Evolutionary conservation across 805 yeast genomes (phyloP), one percentile per base, ranked within the genome.

Genomic region (Saccharomycopsis fodiens): DNA sequence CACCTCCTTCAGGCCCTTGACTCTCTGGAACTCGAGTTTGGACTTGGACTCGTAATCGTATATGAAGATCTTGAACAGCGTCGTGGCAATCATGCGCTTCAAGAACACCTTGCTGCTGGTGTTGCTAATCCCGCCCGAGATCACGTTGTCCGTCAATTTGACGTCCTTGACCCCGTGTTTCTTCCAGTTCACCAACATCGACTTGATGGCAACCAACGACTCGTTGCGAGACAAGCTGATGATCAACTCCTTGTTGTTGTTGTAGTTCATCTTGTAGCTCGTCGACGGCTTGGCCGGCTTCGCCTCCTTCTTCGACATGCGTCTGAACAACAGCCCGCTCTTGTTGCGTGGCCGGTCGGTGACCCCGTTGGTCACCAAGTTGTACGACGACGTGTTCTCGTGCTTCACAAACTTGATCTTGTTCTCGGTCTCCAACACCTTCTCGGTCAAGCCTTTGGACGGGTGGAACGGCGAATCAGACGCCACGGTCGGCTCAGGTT

Each of bases 131-230:
- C 42, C 42, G 3, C 47, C 50, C 20, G 51, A 38, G 22, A 50
- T 42, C 17, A 50, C 48, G 30, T 46, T 50, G 22, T 44, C 41
- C 34, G 38, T 42, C 4, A 47, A 40, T 8, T 44, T 39, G 15
- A 50, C 44, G 42, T 58, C 57, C 30, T 54, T 48, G 20, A 61
- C 50, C 8, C 62, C 63, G 44, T 60, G 62, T 41, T 57, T 55
- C 35, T 51, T 49, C 66, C 66, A 62, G 52, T 50, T 50, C 7
- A 31, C 13, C 12, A 50, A 39, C 10, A 50, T 22, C 2, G 53
- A 41, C 27, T 47, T 46, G 35, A 50, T 50, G 13, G 51, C 53
- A 13, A 46, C 36, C 6, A 50, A 15, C 5, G 51, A 17, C 23
- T 50, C 48, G 8, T 23, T 41, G 30, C 36, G 39, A 10, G 53